Base-by-base conservation (phyloP, 2,329 filamentous ascomycete species). In the Sarocladiaceae sp. region DNA sequence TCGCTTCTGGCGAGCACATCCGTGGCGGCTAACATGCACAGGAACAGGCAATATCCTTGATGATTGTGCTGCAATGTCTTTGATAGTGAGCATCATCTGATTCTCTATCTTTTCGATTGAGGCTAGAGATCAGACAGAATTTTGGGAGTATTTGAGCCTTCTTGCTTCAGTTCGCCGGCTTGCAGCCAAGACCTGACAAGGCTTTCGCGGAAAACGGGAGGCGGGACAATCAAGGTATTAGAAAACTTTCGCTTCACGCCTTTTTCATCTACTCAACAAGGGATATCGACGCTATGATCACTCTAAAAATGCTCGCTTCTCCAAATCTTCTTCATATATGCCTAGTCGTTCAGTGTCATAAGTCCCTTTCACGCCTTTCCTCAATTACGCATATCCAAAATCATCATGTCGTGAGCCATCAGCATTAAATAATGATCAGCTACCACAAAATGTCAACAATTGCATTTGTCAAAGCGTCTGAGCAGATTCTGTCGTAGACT, bases 401-500 rank as follows among this genome's bases (percentile, higher is more conserved):
- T 26, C 23, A 10, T 46, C 40, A 29, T 29, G n/a, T 40, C 37
- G 18, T 40, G 17, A 22, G 37, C 17, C 17, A 10, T 10, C 29
- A 8, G 17, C 4, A 29, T 46, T 25, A 46, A n/a, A 46, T 46
- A 17, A 46, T 46, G 40, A 46, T 46, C 23, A 46, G 23, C 40
- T 46, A 20, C 18, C 12, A 29, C 4, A 26, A 8, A 11, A 4
- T 18, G 40, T 46, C 40, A 46, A 25, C 40, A 28, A 7, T 10
- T 15, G 29, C 8, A 15, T 15, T 10, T 10, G 29, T 33, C 29
- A 33, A 33, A 15, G 29, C 8, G 29, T 10, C 8, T 15, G n/a
- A 28, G 6, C 40, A 28, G 11, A 33, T 20, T 20, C 48, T 23
- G 18, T 11, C 31, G 20, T n/a, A 15, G 52, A 64, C 73, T 64